Percentiles rank a stretch among this genome's conserved stretches.
Evolutionary conservation across 345 rosid genomes (phyloP).

Genomic region (Lepidium africanum): DNA sequence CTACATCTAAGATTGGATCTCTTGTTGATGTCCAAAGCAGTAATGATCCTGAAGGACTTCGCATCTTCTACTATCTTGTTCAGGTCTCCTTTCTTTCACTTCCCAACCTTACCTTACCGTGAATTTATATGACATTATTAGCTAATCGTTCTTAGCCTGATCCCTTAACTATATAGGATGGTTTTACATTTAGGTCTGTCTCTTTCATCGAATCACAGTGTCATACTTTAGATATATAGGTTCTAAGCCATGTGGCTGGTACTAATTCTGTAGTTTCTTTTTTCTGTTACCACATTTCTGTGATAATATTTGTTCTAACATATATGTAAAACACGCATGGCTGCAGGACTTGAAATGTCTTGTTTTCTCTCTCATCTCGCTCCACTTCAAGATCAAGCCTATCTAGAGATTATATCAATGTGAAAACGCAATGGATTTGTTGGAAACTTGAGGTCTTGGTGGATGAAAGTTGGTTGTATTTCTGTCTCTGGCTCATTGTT

Average conservation of each 20-base stretch:
- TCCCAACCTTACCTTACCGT: not conserved
- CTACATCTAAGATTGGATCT: constrained; percentile 96
- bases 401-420: constrained; percentile 33
- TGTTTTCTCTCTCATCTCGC: constrained; percentile 97
- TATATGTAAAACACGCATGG: constrained; percentile 11
- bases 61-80: constrained; percentile 95
- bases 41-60: constrained; percentile 97
- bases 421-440: not conserved
- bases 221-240: not conserved
- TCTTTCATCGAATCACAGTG: not conserved
- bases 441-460: not conserved
- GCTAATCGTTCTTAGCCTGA: not conserved
- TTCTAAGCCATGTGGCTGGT: not conserved
- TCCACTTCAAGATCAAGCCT: constrained; percentile 99
- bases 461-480: constrained; percentile 2
- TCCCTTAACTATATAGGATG: not conserved
- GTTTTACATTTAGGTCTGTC: not conserved
- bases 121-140: not conserved
- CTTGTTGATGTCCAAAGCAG: constrained; percentile 95
- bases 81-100: constrained; percentile 48
- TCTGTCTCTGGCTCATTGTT: constrained; percentile 1
- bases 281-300: not conserved
- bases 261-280: not conserved
- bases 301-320: not conserved
- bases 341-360: constrained; percentile 99